Evolutionary conservation across 2,329 filamentous ascomycete genomes (phyloP).

Genomic region (Phialophora tarda): DNA sequence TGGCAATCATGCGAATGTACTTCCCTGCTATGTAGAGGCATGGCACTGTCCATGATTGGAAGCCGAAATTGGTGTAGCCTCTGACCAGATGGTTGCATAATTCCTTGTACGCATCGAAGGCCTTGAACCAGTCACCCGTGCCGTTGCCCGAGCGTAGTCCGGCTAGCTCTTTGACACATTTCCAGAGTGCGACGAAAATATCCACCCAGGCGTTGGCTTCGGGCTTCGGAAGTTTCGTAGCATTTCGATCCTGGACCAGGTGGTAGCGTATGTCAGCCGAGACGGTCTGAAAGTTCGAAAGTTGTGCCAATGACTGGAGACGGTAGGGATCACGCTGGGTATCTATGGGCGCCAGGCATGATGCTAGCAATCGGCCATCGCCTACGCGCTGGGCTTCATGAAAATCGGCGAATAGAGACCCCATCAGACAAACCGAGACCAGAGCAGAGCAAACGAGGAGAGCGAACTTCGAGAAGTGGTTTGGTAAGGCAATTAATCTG

Average conservation of each 20-base stretch:
- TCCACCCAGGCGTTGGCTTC: conserved; percentile 85
- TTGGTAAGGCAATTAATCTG: not conserved
- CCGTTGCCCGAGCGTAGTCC: conserved; percentile 62
- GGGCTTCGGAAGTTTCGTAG: conserved; percentile 63
- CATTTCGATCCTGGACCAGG: conserved; percentile 68
- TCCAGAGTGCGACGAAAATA: conserved; percentile 84
- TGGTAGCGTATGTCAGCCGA: conserved; percentile 72
- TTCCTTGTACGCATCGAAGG: conserved; percentile 90
- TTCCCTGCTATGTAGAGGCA: conserved; percentile 87
- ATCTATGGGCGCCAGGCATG: conserved; percentile 73
- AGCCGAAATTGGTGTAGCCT: conserved; percentile 75
- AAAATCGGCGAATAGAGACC: conserved; percentile 75
- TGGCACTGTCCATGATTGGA: conserved; percentile 91
- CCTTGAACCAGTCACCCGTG: conserved; percentile 73
- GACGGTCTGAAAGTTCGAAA: conserved; percentile 69
- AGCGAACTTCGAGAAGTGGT: not conserved
- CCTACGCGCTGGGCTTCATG: conserved; percentile 67
- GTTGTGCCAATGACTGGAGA: conserved; percentile 72
- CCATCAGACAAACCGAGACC: conserved; percentile 59
- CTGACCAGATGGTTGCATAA: conserved; percentile 76
- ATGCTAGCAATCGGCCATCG: conserved; percentile 75
- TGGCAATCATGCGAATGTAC: conserved; percentile 84
- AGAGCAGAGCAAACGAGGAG: not conserved
- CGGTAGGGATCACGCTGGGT: conserved; percentile 67
- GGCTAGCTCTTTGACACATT: conserved; percentile 74